These are phyloP conservation scores for Gigaspora rosea DNA, from an alignment of 192 early-diverging fungal genomes.

Conservation along the genomic window DNA sequence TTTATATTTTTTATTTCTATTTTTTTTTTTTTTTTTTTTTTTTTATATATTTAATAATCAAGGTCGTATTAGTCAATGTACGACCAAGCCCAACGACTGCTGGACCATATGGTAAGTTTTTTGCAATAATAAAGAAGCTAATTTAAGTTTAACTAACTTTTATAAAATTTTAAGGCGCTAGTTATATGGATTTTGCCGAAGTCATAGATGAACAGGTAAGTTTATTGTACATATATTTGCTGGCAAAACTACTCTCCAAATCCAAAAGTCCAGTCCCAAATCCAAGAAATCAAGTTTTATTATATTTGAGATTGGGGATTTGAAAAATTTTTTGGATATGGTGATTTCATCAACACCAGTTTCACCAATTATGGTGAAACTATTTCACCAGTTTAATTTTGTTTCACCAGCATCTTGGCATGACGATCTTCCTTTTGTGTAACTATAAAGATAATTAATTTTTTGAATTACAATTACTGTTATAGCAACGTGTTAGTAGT, in stretches of 20 bases:
- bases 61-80: slow-evolving; percentile 45
- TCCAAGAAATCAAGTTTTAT: no score
- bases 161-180: background rate
- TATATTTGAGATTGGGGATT: no score
- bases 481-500: slow-evolving; percentile 30
- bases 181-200: slow-evolving; percentile 41
- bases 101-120: slow-evolving; percentile 29
- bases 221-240: no score
- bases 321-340: no score
- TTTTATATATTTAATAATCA: background rate
- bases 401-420: background rate
- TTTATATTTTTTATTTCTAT: background rate
- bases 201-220: slow-evolving; percentile 38
- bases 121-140: no score
- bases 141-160: no score
- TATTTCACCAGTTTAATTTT: no score
- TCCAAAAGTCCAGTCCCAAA: no score
- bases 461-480: background rate
- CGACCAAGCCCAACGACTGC: slow-evolving; percentile 40
- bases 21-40: background rate
- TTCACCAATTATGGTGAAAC: no score
- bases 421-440: background rate
- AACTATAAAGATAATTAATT: slow-evolving; percentile 3
- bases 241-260: no score
- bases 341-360: no score